Evolutionary conservation across 371 early-diverging fungal genomes (phyloP), one percentile per base, ranked within the genome.

Genomic region (Mucor circinelloides): DNA sequence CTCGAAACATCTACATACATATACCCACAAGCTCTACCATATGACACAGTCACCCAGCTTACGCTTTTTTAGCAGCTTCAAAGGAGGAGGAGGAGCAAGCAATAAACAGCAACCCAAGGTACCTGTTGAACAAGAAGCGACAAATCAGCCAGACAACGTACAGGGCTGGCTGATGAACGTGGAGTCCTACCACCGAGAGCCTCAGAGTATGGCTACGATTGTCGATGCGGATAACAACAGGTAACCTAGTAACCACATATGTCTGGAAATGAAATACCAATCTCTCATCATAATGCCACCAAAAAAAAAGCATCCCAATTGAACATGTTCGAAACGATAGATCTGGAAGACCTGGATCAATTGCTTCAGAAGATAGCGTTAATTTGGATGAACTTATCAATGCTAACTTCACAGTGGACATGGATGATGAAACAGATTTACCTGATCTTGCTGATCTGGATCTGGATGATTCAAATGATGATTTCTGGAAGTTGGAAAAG

Each of bases 301-400:
- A n/a, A n/a, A n/a, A n/a, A n/a, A 7, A 28, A 50, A 74, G 74
- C 15, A 74, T 70, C 42, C 68, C 70, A 28, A 60, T 58, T 58
- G 68, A 70, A 28, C 63, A 42, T 15, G 19, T 40, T 31, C 48
- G 57, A 23, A 38, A 25, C 13, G 36, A 23, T n/a, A 48, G 21
- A 31, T 44, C 63, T n/a, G 67, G 74, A 31, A 64, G 76, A 44
- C 70, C 73, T 21, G 69, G 59, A 21, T 73, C 73, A 8, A 63
- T 68, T 23, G 61, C 71, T 25, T 76, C 76, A 31, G 73, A 73
- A 48, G 76, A 76, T 38, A 76, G 76, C 63, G 64, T 76, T 9
- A 73, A 73, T 60, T 56, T 76, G 21, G 71, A 76, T 21, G 76
- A 76, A 7, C 68, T 76, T 31, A 76, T 76, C 50, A 71, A 70